Evolutionary conservation across 2,329 filamentous ascomycete genomes (phyloP), one percentile per base, ranked within the genome.

Genomic region (Fusarium equiseti): DNA sequence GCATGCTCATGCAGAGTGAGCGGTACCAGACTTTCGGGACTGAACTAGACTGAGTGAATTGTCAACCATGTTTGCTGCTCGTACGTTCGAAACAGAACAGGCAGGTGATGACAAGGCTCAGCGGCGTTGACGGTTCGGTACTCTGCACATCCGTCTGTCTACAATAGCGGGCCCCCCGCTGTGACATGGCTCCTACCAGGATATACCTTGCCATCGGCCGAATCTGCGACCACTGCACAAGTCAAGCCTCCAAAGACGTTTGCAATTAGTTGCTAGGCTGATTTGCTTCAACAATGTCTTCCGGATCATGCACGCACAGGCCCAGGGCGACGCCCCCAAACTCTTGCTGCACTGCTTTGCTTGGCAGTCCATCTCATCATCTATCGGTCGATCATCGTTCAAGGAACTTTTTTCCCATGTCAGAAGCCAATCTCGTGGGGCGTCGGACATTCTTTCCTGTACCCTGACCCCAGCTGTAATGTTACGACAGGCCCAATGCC

Each of bases 11-110:
- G 75, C 74, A 77, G 59, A 72, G 58, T 70, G 72, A 63, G 76
- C 76, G 76, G 73, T 77, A 76, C 77, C 78, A 73, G 64, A 74
- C 66, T 71, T 57, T 73, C 72, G 77, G 77, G 72, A 71, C 73
- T 72, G 71, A 69, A 68, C 44, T 68, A 53, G 45, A 57, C 58
- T 38, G 35, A 38, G 35, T 38, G 35, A 38, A n/a, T 38, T 38
- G 45, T 66, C 24, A 24, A 18, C 32, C 49, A 52, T 52, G 49
- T 52, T 42, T 66, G 63, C 55, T 66, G 65, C 70, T 74, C 69
- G 73, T 75, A 75, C 60, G 70, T 73, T 75, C 38, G 31, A 56
- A 57, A 51, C 73, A 71, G 53, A 66, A 70, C 49, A 62, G 59
- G 57, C 59, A 66, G 66, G 66, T 57, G 62, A 68, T 65, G 61